These are phyloP conservation scores for Kalaharituber pfeilii DNA, from an alignment of 2,329 filamentous ascomycete genomes.

Conservation along the genomic window DNA sequence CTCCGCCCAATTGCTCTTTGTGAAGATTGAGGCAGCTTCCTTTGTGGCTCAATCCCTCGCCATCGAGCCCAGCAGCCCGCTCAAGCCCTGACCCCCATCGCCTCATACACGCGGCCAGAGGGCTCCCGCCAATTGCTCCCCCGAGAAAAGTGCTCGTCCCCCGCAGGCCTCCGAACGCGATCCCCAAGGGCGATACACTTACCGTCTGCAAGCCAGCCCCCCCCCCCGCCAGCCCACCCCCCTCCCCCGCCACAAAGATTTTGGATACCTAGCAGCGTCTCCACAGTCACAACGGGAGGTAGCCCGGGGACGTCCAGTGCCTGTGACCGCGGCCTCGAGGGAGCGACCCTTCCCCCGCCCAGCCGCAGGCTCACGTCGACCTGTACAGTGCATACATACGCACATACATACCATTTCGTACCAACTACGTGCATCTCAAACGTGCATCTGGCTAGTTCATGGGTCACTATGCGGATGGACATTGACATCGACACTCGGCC, in stretches of 20 bases:
- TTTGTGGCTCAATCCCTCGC: background rate
- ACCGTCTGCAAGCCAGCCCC: too few relatives aligned
- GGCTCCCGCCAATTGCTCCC: background rate
- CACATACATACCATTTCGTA: conserved; percentile 1
- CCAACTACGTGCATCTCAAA: too few relatives aligned
- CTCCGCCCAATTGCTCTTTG: too few relatives aligned
- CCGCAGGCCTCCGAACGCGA: background rate
- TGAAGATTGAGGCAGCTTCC: too few relatives aligned
- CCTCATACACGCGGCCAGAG: background rate
- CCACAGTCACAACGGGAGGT: too few relatives aligned
- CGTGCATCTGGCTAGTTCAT: background rate
- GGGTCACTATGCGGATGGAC: background rate
- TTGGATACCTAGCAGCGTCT: too few relatives aligned
- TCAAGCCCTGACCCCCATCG: background rate
- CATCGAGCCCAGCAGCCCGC: background rate
- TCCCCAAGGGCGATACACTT: too few relatives aligned
- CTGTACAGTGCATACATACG: background rate
- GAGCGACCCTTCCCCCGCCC: background rate
- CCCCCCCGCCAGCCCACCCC: too few relatives aligned
- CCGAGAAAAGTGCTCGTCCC: background rate
- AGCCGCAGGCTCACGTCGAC: background rate
- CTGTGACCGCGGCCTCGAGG: background rate
- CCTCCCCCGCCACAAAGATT: too few relatives aligned
- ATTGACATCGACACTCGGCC: background rate
- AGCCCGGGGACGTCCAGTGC: too few relatives aligned